These are phyloP conservation scores for Chamaecrista fasciculata DNA, from an alignment of 306 rosid species.

Conservation along the genomic window DNA sequence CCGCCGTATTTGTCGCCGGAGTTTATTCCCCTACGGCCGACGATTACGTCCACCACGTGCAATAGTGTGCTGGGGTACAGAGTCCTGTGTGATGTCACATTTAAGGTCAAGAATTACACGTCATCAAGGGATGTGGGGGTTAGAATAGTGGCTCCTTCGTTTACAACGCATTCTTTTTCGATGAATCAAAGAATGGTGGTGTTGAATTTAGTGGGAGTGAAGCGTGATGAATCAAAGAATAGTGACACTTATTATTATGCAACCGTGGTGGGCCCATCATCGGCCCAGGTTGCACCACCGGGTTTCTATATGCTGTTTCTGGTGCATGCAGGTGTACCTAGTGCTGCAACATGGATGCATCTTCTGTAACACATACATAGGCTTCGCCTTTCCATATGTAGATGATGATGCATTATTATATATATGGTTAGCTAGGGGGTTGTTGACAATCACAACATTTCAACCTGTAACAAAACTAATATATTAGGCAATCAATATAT, in stretches of 20 bases:
- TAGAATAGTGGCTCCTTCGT: conserved; percentile 64
- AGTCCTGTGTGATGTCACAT: conserved; percentile 29
- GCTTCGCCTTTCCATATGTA: too few relatives aligned
- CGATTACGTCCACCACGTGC: conserved; percentile 14
- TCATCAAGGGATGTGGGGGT: conserved; percentile 41
- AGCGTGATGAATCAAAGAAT: neutral
- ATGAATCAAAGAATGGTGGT: conserved; percentile 83
- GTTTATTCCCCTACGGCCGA: conserved; percentile 38
- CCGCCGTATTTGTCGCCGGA: conserved; percentile 58
- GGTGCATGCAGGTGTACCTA: conserved; percentile 60
- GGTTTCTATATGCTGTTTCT: conserved; percentile 66
- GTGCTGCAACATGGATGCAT: conserved; percentile 65
- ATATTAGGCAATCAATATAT: neutral
- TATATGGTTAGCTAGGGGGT: too few relatives aligned
- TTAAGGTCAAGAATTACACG: conserved; percentile 28
- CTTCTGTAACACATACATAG: conserved; percentile 24
- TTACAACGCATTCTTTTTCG: conserved; percentile 60
- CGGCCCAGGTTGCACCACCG: conserved; percentile 55
- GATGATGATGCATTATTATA: too few relatives aligned
- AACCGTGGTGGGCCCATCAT: conserved; percentile 52
- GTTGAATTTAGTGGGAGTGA: conserved; percentile 37
- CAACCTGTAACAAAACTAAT: neutral
- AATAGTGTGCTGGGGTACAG: conserved; percentile 35
- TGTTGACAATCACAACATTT: too few relatives aligned
- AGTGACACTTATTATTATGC: too few relatives aligned